Conservation (phyloP, 352 stramenopile genomes). For the Phytopythium oedochilum region DNA sequence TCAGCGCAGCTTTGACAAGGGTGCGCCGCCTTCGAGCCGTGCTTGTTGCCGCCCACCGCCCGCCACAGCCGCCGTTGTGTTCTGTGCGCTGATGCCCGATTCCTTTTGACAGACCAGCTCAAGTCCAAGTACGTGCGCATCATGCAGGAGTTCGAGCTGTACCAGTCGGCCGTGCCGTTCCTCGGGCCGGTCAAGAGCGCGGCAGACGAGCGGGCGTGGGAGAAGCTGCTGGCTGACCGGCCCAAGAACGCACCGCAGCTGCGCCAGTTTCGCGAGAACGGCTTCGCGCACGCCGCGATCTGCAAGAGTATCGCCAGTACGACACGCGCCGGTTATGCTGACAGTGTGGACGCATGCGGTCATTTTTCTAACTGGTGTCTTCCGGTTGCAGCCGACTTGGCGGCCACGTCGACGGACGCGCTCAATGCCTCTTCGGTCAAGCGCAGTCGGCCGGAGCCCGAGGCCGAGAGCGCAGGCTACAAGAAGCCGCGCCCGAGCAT, state of each 20-base stretch:
- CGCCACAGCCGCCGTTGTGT: no score
- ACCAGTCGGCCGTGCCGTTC: constrained; percentile 11
- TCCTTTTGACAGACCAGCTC: constrained; percentile 28
- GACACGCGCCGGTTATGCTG: no score
- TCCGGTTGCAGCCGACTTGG: neutral
- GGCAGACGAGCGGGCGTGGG: constrained; percentile 14
- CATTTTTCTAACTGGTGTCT: no score
- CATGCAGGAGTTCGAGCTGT: constrained; percentile 30
- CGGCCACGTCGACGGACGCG: neutral
- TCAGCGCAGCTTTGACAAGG: constrained; percentile 18
- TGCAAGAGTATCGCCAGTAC: constrained; percentile 18
- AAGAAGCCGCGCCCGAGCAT: constrained; percentile 1
- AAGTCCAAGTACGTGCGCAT: constrained; percentile 30
- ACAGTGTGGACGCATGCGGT: no score
- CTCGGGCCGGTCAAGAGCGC: constrained; percentile 4
- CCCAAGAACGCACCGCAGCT: constrained; percentile 17
- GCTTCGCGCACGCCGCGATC: constrained; percentile 18
- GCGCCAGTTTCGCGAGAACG: constrained; percentile 22
- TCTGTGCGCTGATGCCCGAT: no score
- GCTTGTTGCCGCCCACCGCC: no score
- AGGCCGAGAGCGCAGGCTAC: neutral
- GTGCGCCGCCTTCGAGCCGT: constrained; percentile 12
- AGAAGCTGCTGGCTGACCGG: constrained; percentile 10
- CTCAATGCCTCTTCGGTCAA: no score
- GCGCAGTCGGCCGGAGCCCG: neutral